Evolutionary conservation across 306 rosid genomes (phyloP), one percentile per base, ranked within the genome.

Genomic region (Cucurbita argyrosperma): DNA sequence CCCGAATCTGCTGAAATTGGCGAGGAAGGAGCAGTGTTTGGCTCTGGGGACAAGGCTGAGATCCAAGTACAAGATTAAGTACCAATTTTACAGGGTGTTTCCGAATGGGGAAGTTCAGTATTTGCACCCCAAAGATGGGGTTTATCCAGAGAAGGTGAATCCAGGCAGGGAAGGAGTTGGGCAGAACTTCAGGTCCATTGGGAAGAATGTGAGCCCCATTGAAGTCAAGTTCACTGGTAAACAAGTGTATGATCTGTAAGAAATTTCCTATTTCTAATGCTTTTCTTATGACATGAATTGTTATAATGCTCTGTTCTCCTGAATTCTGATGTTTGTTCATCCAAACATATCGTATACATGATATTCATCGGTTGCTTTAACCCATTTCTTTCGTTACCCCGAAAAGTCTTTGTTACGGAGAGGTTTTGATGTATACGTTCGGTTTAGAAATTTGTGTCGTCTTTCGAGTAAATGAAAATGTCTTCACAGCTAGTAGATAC

Each of bases 161-260:
- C 86, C 96, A 0, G 99, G 97, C 38, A 89, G 99, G 65, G 77
- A 89, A 87, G 99, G 99, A 4, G 99, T 91, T 40, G 99, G 97
- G 0, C 65, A 0, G 84, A 95, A 95, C 85, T 89, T 49, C 61
- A 85, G 99, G 92, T 95, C 99, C 8, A 90, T 94, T 38, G 98
- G 98, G 6, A 91, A 95, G 92, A 95, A 95, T 80, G 87, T 77
- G 6, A 91, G 12, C 85, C 96, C 99, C 0, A 91, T 95, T 72
- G 96, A 95, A 86, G 96, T 95, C 38, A 95, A 95, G 90, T 95
- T 95, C 83, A 95, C 99, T 52, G 99, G 96, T 40, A 95, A 95
- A 82, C 99, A 91, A 81, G 74, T 50, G 3, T 95, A 88, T 80
- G 92, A 95, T 77, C 70, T 89, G 83, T 84, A 21, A 84, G 82